Evolutionary conservation across 805 yeast species (phyloP).

Genomic region (Metschnikowia colocasiae): DNA sequence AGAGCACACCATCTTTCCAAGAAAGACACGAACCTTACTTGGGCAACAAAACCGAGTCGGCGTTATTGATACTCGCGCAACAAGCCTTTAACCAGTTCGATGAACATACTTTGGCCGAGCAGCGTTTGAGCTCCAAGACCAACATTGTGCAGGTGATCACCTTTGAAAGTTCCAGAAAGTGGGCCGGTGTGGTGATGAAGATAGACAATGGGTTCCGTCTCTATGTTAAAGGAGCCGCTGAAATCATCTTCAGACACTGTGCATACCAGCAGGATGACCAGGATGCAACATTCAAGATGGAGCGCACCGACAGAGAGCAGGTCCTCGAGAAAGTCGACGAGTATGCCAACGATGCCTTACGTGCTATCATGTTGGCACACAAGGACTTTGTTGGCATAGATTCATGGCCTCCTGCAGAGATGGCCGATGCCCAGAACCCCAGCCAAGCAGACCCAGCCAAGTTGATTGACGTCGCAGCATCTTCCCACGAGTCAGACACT

Average conservation of each 20-base stretch:
- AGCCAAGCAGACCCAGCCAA: constrained; percentile 41
- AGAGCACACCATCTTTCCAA: constrained; percentile 8
- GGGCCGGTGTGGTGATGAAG: constrained; percentile 78
- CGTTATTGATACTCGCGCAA: constrained; percentile 67
- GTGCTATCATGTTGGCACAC: constrained; percentile 89
- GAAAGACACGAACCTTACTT: constrained; percentile 54
- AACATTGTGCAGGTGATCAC: constrained; percentile 71
- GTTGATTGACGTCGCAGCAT: constrained; percentile 24
- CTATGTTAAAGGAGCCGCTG: constrained; percentile 92
- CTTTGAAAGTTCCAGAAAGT: constrained; percentile 87
- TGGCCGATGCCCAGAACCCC: constrained; percentile 27
- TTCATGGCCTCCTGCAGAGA: constrained; percentile 68
- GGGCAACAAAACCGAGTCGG: constrained; percentile 95
- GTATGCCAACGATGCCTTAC: constrained; percentile 74
- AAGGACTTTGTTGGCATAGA: constrained; percentile 50
- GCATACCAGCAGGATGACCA: constrained; percentile 31
- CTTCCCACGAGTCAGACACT: constrained; percentile 23
- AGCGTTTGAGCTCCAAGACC: constrained; percentile 21
- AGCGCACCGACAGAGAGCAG: constrained; percentile 26
- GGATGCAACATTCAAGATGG: constrained; percentile 27
- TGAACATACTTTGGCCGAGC: constrained; percentile 42
- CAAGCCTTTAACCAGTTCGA: constrained; percentile 48
- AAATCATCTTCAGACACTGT: constrained; percentile 67
- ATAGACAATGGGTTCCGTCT: constrained; percentile 51
- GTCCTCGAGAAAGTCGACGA: constrained; percentile 37